phyloP scores from a whole-genome alignment of 306 rosid species.

The Medicago truncatula region DNA sequence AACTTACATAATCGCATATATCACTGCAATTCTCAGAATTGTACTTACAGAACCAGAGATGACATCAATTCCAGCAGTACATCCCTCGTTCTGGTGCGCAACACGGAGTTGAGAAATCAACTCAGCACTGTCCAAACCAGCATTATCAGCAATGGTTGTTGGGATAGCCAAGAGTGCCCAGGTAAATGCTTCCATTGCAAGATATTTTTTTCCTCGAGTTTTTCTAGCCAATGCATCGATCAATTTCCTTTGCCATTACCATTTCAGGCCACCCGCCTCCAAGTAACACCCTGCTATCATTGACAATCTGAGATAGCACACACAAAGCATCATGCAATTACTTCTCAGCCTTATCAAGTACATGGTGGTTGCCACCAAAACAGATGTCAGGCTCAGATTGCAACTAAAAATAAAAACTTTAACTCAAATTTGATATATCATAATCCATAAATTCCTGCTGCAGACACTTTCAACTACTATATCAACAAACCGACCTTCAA shows the following conservation, averaged over 20 bases:
- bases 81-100: conserved; percentile 87
- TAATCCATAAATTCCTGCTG: too few relatives aligned
- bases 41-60: conserved; percentile 89
- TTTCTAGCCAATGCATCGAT: conserved; percentile 90
- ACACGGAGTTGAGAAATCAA: conserved; percentile 95
- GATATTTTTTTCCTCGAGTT: conserved; percentile 94
- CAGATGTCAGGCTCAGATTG: conserved; percentile 31
- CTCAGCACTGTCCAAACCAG: conserved; percentile 99
- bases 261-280: conserved; percentile 99
- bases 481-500: too few relatives aligned
- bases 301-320: conserved; percentile 92
- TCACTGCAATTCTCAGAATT: neutral
- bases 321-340: conserved; percentile 98
- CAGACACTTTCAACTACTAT: too few relatives aligned
- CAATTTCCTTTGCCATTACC: conserved; percentile 94
- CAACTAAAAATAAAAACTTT: too few relatives aligned
- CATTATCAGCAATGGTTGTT: conserved; percentile 94
- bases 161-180: conserved; percentile 88
- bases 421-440: conserved; percentile 11
- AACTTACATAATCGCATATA: too few relatives aligned
- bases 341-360: conserved; percentile 98
- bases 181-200: conserved; percentile 97
- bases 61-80: conserved; percentile 89
- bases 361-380: conserved; percentile 81
- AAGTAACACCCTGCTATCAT: conserved; percentile 90